Conservation (phyloP, 1,139 yeast species). For the Candida sanyaensis region DNA sequence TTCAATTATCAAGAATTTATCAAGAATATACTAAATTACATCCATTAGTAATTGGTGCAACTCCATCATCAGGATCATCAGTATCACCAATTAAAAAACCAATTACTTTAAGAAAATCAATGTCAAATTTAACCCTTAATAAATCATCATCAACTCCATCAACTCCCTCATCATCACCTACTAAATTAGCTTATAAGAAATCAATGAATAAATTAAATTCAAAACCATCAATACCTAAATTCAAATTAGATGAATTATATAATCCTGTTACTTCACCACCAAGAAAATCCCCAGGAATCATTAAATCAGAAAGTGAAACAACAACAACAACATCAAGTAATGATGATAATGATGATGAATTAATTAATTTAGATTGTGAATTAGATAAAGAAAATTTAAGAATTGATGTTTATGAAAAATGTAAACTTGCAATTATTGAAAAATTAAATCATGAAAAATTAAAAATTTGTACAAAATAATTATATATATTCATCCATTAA, state of each 20-base stretch:
- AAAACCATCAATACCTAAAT: slow-evolving; percentile 27
- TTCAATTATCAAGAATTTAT: slow-evolving; percentile 65
- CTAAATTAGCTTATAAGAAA: slow-evolving; percentile 20
- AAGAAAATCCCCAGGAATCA: background rate
- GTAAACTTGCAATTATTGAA: slow-evolving; percentile 27
- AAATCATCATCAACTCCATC: too few species aligned
- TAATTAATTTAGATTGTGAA: background rate
- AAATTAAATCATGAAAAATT: slow-evolving; percentile 23
- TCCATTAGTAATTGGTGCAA: slow-evolving; percentile 9
- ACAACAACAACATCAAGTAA: background rate
- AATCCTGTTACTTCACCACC: slow-evolving; percentile 27
- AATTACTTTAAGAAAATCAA: slow-evolving; percentile 1
- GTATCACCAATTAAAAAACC: slow-evolving; percentile 10
- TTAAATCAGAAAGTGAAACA: background rate
- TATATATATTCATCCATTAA: background rate
- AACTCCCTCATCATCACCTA: slow-evolving; percentile 9
- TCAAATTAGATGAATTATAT: slow-evolving; percentile 26
- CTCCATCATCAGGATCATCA: slow-evolving; percentile 8
- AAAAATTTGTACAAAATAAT: too few species aligned
- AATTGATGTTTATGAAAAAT: slow-evolving; percentile 28
- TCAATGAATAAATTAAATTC: slow-evolving; percentile 17
- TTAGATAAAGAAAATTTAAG: slow-evolving; percentile 7
- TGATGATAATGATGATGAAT: background rate
- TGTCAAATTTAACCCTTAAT: slow-evolving; percentile 1
- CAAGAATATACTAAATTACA: slow-evolving; percentile 25